Evolutionary conservation across 768 basidiomycete species (phyloP), one percentile per base, ranked within the genome.

Genomic region (Serendipita sp.): DNA sequence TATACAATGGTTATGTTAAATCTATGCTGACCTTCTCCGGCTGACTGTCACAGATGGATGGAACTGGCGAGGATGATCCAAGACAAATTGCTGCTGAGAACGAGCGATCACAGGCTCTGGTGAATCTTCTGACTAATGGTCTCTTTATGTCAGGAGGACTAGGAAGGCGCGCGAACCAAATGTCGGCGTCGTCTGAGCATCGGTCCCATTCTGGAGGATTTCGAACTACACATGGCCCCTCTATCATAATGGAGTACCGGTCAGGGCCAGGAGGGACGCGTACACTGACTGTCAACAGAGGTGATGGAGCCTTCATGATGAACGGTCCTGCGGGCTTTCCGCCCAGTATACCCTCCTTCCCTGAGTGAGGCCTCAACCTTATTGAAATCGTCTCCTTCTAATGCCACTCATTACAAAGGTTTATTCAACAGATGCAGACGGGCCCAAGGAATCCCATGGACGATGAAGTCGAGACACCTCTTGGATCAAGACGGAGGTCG

Each of bases 61-160:
- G 34, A 24, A 60, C 56, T 60, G 56, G 56, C 18, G 56, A 60
- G 37, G 56, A 60, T 60, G 56, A 60, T 18, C 34, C 18, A 30
- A 60, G 56, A 35, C 16, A 24, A 10, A 34, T 60, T n/a, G 56
- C 56, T 8, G 56, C 56, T 24, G 56, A 60, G 56, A 60, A 60
- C 28, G 56, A 60, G 35, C 11, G 35, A 38, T 34, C 56, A n/a
- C 28, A 60, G 35, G 56, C 56, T 35, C 10, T 60, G 24, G 10
- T 60, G 30, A 60, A 37, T 38, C 8, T 60, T 8, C 56, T 51
- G 13, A 41, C 7, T 41, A 41, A 5, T 41, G 41, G 41, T 2
- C 41, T 41, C 41, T 41, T 41, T 41, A 41, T 41, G 41, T 41
- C 41, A 41, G 41, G 41, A 41, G 41, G 41, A 41, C 41, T 13